Evolutionary conservation across 2,329 filamentous ascomycete genomes (phyloP).

Genomic region (Didymella arachidicola): DNA sequence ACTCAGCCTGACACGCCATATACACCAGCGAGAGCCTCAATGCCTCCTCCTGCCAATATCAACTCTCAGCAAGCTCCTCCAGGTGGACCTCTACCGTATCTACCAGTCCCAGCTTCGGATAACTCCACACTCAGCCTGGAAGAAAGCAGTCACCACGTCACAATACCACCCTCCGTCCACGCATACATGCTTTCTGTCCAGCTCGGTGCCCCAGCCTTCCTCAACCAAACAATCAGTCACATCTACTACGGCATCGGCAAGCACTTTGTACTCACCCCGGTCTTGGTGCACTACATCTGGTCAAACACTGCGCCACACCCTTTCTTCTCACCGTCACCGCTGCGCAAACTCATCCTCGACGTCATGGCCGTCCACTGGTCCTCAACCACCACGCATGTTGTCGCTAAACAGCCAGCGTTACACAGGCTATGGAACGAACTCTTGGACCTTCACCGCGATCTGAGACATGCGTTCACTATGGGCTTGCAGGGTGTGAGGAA

Average conservation of each 20-base stretch:
- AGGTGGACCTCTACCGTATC: neutral
- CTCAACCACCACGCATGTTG: neutral
- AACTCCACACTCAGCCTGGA: neutral
- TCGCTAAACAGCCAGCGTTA: constrained; percentile 10
- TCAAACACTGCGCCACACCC: neutral
- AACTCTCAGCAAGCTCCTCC: neutral
- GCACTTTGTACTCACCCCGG: constrained; percentile 23
- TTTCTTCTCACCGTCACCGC: neutral
- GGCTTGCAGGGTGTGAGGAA: constrained; percentile 21
- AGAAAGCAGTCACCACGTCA: neutral
- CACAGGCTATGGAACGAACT: constrained; percentile 21
- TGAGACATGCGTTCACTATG: constrained; percentile 24
- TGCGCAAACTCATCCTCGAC: constrained; percentile 26
- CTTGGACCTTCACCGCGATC: constrained; percentile 19
- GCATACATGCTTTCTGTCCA: constrained; percentile 30
- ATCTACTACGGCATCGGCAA: constrained; percentile 23
- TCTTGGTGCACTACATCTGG: constrained; percentile 25
- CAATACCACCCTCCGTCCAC: constrained; percentile 19
- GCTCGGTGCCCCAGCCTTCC: constrained; percentile 23
- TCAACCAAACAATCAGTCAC: constrained; percentile 25
- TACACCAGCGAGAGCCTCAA: neutral
- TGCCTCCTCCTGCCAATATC: neutral
- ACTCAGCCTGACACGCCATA: neutral
- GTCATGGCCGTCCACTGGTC: constrained; percentile 23
- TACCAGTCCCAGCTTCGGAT: neutral